Conservation (phyloP, 306 rosid genomes). For the Fagus crenata region DNA sequence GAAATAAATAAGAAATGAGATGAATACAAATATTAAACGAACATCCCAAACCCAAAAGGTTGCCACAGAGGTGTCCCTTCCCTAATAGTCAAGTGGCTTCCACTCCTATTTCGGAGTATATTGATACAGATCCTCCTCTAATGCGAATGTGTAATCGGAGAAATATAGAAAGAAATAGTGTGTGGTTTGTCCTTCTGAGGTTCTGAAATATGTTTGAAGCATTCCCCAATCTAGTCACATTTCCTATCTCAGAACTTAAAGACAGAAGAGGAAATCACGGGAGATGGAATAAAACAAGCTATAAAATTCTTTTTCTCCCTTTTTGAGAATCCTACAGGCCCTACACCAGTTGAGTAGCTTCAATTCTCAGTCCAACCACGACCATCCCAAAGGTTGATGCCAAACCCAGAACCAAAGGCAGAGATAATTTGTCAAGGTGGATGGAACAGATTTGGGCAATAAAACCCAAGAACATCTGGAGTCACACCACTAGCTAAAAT, state of each 20-base stretch:
- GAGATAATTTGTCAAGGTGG: neutral
- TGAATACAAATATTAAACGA: too few relatives aligned
- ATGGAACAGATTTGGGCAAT: neutral
- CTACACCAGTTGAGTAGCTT: too few relatives aligned
- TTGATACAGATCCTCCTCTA: neutral
- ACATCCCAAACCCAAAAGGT: too few relatives aligned
- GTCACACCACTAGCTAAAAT: constrained; percentile 13
- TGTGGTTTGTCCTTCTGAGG: too few relatives aligned
- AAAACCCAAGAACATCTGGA: neutral
- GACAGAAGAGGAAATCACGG: neutral
- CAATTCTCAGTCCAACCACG: neutral
- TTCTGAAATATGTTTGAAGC: neutral
- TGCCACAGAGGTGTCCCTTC: neutral
- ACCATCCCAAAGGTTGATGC: constrained; percentile 1
- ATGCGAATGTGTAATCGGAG: too few relatives aligned
- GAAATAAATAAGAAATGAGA: too few relatives aligned
- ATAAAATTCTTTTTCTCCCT: neutral
- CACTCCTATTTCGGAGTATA: neutral
- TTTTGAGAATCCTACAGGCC: too few relatives aligned
- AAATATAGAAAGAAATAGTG: too few relatives aligned
- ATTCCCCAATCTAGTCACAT: neutral
- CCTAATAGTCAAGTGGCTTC: neutral
- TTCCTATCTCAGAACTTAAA: neutral
- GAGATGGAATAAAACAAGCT: too few relatives aligned
- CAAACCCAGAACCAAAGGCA: neutral